Conservation (phyloP, 202 grass and related monocot species). For the Schoenoplectus triqueter region DNA sequence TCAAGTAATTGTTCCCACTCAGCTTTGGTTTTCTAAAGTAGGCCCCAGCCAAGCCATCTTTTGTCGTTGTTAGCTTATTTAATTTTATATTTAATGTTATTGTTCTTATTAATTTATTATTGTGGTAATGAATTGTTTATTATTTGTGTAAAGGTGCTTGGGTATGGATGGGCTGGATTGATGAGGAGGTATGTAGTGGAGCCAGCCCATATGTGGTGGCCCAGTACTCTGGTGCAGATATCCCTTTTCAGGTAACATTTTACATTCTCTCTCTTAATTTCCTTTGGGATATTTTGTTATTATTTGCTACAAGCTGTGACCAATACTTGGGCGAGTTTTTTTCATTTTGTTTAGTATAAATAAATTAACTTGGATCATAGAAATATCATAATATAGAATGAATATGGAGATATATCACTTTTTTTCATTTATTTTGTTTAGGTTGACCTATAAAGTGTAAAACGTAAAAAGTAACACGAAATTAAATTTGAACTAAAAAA, state of each 20-base stretch:
- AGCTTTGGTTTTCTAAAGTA: background rate
- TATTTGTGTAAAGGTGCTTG: constrained; percentile 52
- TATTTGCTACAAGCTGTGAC: background rate
- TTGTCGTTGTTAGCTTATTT: background rate
- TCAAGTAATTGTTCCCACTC: constrained; percentile 34
- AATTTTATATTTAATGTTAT: background rate
- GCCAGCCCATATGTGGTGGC: constrained; percentile 97
- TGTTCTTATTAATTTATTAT: background rate
- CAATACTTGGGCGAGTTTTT: background rate
- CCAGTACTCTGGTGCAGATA: constrained; percentile 69
- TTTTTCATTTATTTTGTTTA: background rate
- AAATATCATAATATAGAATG: background rate
- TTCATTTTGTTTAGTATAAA: background rate
- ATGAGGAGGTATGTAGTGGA: constrained; percentile 92
- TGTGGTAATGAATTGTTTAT: background rate
- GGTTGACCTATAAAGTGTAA: background rate
- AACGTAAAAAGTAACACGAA: background rate
- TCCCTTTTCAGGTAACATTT: constrained; percentile 68
- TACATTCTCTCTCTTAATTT: background rate
- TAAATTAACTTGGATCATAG: background rate
- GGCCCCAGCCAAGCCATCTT: background rate
- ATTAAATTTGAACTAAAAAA: background rate
- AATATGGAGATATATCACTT: background rate
- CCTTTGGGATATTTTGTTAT: background rate
- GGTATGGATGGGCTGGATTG: constrained; percentile 89